phyloP scores from a whole-genome alignment of 306 rosid genomes.

The Sophora flavescens region DNA sequence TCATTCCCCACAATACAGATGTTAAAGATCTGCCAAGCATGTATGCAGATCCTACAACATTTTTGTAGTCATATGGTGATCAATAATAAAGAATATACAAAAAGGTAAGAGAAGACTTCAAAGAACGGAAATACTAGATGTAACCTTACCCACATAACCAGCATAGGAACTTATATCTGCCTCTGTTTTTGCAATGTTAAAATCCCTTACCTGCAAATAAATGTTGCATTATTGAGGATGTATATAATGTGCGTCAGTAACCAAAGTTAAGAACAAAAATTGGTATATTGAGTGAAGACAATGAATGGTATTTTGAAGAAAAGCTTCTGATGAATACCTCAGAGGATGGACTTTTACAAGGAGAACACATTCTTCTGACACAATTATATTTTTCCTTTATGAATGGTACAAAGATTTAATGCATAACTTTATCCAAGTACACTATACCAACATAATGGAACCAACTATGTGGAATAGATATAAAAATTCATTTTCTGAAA shows the following conservation, averaged over 20 bases:
- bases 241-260: neutral
- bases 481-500: neutral
- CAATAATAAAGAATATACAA: neutral
- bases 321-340: too few relatives aligned
- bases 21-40: conserved; percentile 90
- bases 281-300: too few relatives aligned
- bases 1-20: conserved; percentile 76
- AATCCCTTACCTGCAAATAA: conserved; percentile 74
- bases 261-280: neutral
- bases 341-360: neutral
- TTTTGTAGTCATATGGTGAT: conserved; percentile 14
- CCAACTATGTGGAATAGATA: neutral
- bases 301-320: too few relatives aligned
- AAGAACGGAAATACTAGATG: neutral
- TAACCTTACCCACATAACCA: conserved; percentile 77
- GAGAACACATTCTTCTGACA: neutral
- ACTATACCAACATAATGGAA: neutral
- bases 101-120: neutral
- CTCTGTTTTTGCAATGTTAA: conserved; percentile 74
- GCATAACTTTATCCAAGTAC: neutral
- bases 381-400: neutral
- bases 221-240: conserved; percentile 21
- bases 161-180: conserved; percentile 86
- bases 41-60: conserved; percentile 72
- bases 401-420: neutral